Base-by-base conservation (phyloP, 2,329 filamentous ascomycete genomes). In the Aspergillus versicolor region DNA sequence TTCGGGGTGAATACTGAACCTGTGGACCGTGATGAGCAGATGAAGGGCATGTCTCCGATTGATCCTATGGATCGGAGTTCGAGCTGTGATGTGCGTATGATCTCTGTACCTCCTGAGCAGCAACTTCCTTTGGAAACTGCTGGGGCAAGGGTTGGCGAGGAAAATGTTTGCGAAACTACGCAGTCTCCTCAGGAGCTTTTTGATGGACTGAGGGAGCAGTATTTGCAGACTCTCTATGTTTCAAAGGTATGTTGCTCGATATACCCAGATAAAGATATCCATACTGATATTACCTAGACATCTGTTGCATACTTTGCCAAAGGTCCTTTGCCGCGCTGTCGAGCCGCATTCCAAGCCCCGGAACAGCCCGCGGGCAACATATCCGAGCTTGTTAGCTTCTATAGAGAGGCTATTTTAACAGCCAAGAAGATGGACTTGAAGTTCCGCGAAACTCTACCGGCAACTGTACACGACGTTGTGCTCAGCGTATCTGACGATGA, bases 301-400 rank as follows among this genome's bases (percentile, higher is more conserved):
- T 79, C 78, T 27, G 67, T 81, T 53, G 79, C 79, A 53, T 81
- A 81, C 62, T 81, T 81, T 64, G 78, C 78, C 37, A 81, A 81
- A 67, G 79, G 79, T 4, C 78, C 79, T 15, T 65, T 81, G 50
- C 72, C 78, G 13, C 75, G 79, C 27, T 78, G 75, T 27, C 75
- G 79, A 32, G 73, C 69, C 40, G 70, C 72, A 50, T 75, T 76
- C 32, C 70, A 74, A 55, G 63, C 66, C 9, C 57, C 65, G 11
- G 68, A 62, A n/a, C 45, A 58, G 34, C 59, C 65, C 24, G 61
- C 65, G 12, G 46, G 63, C 45, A 66, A 62, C 2, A 60, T 68
- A 21, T 44, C 54, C 1, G 69, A 72, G 7, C 64, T 79, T 4
- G 61, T 70, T 43, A 67, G 67, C 7, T 77, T 73, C 54, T 79